Evolutionary conservation across 768 basidiomycete species (phyloP).

Genomic region (Lyophyllum semitale): DNA sequence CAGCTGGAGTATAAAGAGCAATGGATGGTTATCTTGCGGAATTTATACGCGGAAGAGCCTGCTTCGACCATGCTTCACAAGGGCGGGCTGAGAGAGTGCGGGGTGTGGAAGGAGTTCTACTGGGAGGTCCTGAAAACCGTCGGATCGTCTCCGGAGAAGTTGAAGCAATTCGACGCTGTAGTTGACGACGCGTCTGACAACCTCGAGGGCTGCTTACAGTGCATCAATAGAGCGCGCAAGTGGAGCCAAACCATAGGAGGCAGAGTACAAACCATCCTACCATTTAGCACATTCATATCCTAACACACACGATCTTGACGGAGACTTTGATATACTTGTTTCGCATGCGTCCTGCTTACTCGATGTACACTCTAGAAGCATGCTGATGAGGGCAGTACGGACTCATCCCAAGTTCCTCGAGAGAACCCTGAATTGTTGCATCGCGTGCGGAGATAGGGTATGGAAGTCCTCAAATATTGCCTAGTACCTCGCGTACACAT

Average conservation of each 20-base stretch:
- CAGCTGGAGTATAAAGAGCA: slow-evolving; percentile 10
- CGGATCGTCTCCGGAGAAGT: background rate
- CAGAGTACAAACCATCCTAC: background rate
- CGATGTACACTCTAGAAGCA: too few species aligned
- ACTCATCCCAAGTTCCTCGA: too few species aligned
- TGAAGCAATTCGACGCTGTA: background rate
- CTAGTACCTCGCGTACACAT: too few species aligned
- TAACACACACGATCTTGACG: too few species aligned
- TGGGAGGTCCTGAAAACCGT: background rate
- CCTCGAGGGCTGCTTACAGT: background rate
- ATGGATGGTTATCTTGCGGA: background rate
- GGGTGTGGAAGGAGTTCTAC: slow-evolving; percentile 5
- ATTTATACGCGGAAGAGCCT: slow-evolving; percentile 1
- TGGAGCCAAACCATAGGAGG: background rate
- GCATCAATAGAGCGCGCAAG: slow-evolving; percentile 1
- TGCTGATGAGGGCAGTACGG: too few species aligned
- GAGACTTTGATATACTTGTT: too few species aligned
- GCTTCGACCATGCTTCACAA: background rate
- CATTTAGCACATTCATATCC: background rate
- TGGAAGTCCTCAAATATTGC: too few species aligned
- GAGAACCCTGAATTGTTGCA: too few species aligned
- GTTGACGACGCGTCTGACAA: background rate
- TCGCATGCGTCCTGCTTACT: too few species aligned
- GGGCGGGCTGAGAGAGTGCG: slow-evolving; percentile 3
- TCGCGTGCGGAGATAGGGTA: too few species aligned